Evolutionary conservation across 1,139 yeast genomes (phyloP), one percentile per base, ranked within the genome.

Genomic region (Zygosaccharomyces sapae): DNA sequence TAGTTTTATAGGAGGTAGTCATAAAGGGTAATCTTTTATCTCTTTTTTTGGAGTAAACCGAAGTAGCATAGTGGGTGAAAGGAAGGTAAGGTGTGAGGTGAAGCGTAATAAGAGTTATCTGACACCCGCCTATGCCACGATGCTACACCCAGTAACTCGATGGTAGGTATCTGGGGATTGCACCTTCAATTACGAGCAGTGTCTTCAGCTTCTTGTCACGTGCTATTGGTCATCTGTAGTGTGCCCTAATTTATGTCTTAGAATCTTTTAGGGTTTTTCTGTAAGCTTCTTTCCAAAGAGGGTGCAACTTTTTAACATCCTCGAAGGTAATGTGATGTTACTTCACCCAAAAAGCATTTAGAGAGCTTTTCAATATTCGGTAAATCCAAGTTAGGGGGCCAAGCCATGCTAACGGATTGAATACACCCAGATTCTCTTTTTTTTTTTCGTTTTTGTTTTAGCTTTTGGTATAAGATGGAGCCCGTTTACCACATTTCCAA

Each of bases 391-490:
- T 18, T 13, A 31, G 34, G 34, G 41, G 34, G 22, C 41, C 33
- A 38, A 38, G 41, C 41, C 34, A 16, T 38, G 33, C 31, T 38
- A 22, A 18, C 20, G 22, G 29, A 33, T 33, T 38, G 41, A 38
- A 33, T 38, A 38, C 41, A 38, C 41, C 41, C 41, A 27, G 41
- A 18, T 38, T 38, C 34, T 12, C 29, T 36, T 22, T 22, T 22
- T 22, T 22, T 22, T 22, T 22, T 22, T 22, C 25, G 25, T 22
- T 22, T 22, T 22, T 16, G 16, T 13, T 29, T 38, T 16, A 27
- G 13, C 18, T 27, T 22, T 27, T 19, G 34, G 33, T 38, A 38
- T 38, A 38, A 38, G 41, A 38, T 13, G 41, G 24, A 25, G 33
- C 34, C 34, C 10, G 31, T 38, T 16, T 30, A 19, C 5, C n/a